Evolutionary conservation across 2,329 filamentous ascomycete species (phyloP), one percentile per base, ranked within the genome.

Genomic region (Colletotrichum melonis): DNA sequence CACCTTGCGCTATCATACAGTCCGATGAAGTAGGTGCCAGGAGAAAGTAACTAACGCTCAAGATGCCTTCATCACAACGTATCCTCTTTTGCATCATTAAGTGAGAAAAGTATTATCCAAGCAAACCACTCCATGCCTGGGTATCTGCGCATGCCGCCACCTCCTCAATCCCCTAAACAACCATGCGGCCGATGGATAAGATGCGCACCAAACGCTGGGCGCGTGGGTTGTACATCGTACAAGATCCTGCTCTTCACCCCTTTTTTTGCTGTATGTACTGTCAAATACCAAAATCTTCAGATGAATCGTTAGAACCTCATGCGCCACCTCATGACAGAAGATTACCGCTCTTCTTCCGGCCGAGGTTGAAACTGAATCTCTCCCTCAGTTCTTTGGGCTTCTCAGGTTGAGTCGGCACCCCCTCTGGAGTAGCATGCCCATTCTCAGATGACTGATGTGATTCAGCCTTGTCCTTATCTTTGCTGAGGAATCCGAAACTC

Each of bases 331-430:
- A 72, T 65, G 74, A 75, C 49, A 75, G 63, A 69, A 86, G 78
- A 74, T 86, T 84, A 74, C 86, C 88, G 81, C 90, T 93, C 88
- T 93, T 95, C 86, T 95, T 95, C 78, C 91, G 86, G 5, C 93
- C 91, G 14, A 95, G 78, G 72, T 89, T 85, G 76, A 92, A 91
- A 77, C 88, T 93, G 77, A 95, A 93, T 30, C 92, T 87, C 75
- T 91, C 91, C 81, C 90, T 92, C 59, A 86, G 81, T 78, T 85
- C 88, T n/a, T 87, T 83, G 67, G 85, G 84, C 80, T 89, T 89
- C 56, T 85, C 83, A 32, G 76, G 74, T 49, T 79, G 78, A 71
- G 49, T 68, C 76, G 49, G 79, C 77, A 66, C 76, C 16, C 74
- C 74, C 19, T 83, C 42, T 74, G 71, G 57, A 70, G 79, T 77